Conservation (phyloP, 768 basidiomycete genomes). For the Podaxis sp. region DNA sequence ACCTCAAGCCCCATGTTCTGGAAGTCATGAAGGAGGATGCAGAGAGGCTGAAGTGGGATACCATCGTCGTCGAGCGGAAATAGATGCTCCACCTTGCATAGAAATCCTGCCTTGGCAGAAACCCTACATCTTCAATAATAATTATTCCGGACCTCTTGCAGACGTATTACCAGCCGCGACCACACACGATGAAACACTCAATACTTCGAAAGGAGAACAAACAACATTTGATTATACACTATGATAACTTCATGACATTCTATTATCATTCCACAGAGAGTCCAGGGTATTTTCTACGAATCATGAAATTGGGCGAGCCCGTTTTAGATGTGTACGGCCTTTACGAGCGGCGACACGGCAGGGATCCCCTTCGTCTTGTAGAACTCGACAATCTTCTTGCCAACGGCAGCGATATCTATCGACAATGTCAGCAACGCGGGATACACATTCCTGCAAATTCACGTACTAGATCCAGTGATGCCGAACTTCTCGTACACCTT, state of each 20-base stretch:
- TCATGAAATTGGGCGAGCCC: background rate
- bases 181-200: background rate
- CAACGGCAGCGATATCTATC: conserved; percentile 72
- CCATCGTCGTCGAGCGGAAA: conserved; percentile 66
- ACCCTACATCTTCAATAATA: conserved; percentile 10
- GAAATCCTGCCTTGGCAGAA: background rate
- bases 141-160: conserved; percentile 2
- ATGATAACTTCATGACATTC: background rate
- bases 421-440: conserved; percentile 14
- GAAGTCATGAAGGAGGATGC: conserved; percentile 72
- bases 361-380: conserved; percentile 78
- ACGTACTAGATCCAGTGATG: conserved; percentile 72
- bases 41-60: conserved; percentile 85
- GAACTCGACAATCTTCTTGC: conserved; percentile 85
- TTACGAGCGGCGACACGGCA: conserved; percentile 73
- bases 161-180: background rate
- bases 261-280: background rate
- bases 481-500: conserved; percentile 92
- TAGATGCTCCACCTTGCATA: conserved; percentile 35
- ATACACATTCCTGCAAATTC: background rate
- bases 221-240: background rate
- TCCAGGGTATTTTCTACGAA: background rate
- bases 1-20: conserved; percentile 77
- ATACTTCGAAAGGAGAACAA: background rate
- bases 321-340: conserved; percentile 50